Conservation (phyloP, 805 yeast species). For the Candida montana region DNA sequence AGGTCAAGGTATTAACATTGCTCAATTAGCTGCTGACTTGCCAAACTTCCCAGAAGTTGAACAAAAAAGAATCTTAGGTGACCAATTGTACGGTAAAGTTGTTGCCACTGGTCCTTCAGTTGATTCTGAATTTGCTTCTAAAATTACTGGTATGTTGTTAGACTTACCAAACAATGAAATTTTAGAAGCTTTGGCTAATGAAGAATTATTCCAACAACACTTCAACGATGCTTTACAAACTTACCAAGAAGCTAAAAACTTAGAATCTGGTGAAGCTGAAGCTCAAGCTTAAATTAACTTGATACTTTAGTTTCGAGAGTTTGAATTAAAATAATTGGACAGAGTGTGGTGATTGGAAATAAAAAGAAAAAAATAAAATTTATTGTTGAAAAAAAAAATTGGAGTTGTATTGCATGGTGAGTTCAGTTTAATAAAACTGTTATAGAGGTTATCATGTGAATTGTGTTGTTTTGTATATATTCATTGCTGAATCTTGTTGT, state of each 20-base stretch:
- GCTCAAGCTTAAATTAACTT: constrained; percentile 14
- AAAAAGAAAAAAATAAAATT: background rate
- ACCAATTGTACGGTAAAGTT: constrained; percentile 91
- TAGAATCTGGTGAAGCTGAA: constrained; percentile 11
- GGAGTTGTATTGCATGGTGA: background rate
- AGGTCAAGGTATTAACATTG: constrained; percentile 24
- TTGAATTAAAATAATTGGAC: constrained; percentile 2
- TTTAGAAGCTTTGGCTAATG: constrained; percentile 83
- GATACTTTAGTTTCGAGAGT: too few relatives aligned
- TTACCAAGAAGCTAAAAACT: constrained; percentile 80
- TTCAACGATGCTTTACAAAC: constrained; percentile 93
- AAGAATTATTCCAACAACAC: constrained; percentile 81
- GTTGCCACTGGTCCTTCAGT: constrained; percentile 80
- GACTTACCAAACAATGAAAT: constrained; percentile 92
- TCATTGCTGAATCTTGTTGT: background rate
- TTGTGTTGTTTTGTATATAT: background rate
- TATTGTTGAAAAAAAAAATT: background rate
- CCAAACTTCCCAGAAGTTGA: constrained; percentile 74
- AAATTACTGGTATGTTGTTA: constrained; percentile 97
- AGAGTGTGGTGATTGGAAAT: constrained; percentile 2
- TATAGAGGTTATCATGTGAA: background rate
- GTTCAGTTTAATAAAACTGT: background rate
- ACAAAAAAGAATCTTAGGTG: constrained; percentile 97
- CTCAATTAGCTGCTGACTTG: constrained; percentile 53
- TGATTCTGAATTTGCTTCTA: constrained; percentile 94